phyloP scores from a whole-genome alignment of 2,329 filamentous ascomycete species.

The Cladophialophora yegresii region DNA sequence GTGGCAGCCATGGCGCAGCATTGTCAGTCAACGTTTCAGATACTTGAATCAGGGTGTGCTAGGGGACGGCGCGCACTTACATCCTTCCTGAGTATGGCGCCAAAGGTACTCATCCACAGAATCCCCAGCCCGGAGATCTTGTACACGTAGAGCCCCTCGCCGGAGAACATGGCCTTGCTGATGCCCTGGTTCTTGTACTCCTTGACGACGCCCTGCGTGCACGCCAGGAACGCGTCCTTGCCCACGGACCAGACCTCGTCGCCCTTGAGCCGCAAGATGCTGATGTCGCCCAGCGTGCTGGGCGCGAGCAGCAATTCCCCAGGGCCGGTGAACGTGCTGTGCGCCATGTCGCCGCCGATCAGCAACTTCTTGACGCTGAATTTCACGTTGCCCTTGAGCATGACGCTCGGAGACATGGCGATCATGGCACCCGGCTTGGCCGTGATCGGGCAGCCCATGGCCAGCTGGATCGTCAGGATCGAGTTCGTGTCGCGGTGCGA shows the following conservation, averaged over 20 bases:
- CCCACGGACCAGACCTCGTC: constrained; percentile 78
- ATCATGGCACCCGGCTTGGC: constrained; percentile 90
- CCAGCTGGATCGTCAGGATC: constrained; percentile 83
- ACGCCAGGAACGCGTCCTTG: constrained; percentile 81
- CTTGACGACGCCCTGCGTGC: constrained; percentile 82
- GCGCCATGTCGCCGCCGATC: constrained; percentile 73
- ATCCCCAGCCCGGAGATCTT: constrained; percentile 79
- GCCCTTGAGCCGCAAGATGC: constrained; percentile 72
- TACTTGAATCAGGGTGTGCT: too few species aligned
- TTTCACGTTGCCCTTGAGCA: constrained; percentile 77
- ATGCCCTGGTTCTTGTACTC: constrained; percentile 85
- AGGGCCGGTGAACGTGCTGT: constrained; percentile 81
- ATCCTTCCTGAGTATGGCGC: constrained; percentile 92
- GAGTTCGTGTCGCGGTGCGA: constrained; percentile 91
- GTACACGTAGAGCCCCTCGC: constrained; percentile 89
- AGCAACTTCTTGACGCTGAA: constrained; percentile 93
- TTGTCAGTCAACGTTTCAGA: too few species aligned
- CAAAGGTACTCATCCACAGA: constrained; percentile 88
- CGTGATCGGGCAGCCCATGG: constrained; percentile 79
- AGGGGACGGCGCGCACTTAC: constrained; percentile 55
- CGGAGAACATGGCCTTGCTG: constrained; percentile 88
- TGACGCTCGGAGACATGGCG: constrained; percentile 87
- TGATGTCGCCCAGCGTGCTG: constrained; percentile 78
- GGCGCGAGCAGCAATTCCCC: constrained; percentile 88
- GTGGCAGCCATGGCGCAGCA: too few species aligned